Conservation (phyloP, 169 alveolate genomes). For the Condylostoma magnum region DNA sequence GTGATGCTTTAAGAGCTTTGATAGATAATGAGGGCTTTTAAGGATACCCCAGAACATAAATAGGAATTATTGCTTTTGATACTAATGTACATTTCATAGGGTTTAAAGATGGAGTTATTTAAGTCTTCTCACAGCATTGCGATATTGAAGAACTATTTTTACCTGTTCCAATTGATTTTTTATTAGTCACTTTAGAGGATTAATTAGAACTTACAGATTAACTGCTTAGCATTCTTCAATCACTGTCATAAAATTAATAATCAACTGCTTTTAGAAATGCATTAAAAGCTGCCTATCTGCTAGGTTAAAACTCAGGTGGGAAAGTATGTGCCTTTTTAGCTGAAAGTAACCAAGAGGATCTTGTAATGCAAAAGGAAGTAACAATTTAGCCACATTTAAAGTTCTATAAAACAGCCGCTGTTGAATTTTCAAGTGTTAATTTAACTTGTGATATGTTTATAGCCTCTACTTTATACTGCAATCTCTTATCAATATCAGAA, state of each 20-base stretch:
- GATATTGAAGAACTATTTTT: slow-evolving; percentile 89
- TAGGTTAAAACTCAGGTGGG: slow-evolving; percentile 94
- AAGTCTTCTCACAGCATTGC: slow-evolving; percentile 90
- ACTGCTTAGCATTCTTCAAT: not conserved
- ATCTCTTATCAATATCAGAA: not conserved
- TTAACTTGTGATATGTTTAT: not conserved
- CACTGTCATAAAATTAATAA: not conserved
- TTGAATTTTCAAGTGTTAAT: not conserved
- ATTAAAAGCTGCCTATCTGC: slow-evolving; percentile 87
- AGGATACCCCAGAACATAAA: slow-evolving; percentile 87
- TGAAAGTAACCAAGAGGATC: slow-evolving; percentile 30
- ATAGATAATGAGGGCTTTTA: slow-evolving; percentile 66
- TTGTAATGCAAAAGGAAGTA: not conserved
- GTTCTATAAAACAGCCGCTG: not conserved
- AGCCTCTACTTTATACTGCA: not conserved
- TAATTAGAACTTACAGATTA: slow-evolving; percentile 48
- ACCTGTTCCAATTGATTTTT: slow-evolving; percentile 90
- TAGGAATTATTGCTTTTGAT: slow-evolving; percentile 96
- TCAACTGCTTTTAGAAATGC: slow-evolving; percentile 80
- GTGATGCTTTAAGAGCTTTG: slow-evolving; percentile 83
- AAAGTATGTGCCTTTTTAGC: slow-evolving; percentile 85
- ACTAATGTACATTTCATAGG: slow-evolving; percentile 92
- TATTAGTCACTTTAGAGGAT: slow-evolving; percentile 84
- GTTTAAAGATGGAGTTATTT: slow-evolving; percentile 59
- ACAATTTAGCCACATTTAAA: not conserved